Conservation (phyloP, 495 filamentous ascomycete genomes). For the Hypoxylon intermedium region DNA sequence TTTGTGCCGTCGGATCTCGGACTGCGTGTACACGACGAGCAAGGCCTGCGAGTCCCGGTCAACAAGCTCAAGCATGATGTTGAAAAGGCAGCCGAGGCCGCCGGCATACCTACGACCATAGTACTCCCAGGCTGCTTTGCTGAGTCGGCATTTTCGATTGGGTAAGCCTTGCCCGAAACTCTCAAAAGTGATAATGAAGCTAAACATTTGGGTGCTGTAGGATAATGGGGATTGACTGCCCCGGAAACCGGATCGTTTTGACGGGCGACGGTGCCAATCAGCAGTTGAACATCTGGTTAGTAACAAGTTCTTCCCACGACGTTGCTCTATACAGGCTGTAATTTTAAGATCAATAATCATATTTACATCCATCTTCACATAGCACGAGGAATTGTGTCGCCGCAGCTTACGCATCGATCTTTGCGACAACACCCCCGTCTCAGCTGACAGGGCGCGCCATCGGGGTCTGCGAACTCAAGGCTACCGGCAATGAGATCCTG, state of each 20-base stretch:
- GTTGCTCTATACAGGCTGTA: no score
- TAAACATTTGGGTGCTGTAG: conserved; percentile 5
- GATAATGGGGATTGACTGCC: conserved; percentile 29
- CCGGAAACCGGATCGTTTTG: conserved; percentile 34
- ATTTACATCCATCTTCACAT: neutral
- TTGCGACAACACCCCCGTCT: conserved; percentile 28
- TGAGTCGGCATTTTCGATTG: conserved; percentile 29
- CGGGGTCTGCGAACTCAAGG: conserved; percentile 29
- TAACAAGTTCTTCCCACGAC: neutral
- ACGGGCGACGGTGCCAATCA: conserved; percentile 37
- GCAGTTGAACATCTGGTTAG: conserved; percentile 28
- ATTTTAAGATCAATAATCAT: no score
- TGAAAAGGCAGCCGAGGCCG: conserved; percentile 32
- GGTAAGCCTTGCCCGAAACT: conserved; percentile 10
- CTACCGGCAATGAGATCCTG: conserved; percentile 32
- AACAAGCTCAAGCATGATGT: conserved; percentile 34
- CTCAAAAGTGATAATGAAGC: neutral
- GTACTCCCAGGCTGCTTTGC: conserved; percentile 29
- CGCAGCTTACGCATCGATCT: conserved; percentile 37
- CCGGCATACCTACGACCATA: conserved; percentile 25
- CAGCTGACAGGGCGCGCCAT: conserved; percentile 25
- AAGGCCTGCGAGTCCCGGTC: conserved; percentile 21
- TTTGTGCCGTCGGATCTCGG: conserved; percentile 40
- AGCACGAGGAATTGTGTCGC: conserved; percentile 37
- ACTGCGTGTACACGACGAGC: conserved; percentile 16